Conservation (phyloP, 768 basidiomycete genomes). For the Pilatotrama ljubarskyi region DNA sequence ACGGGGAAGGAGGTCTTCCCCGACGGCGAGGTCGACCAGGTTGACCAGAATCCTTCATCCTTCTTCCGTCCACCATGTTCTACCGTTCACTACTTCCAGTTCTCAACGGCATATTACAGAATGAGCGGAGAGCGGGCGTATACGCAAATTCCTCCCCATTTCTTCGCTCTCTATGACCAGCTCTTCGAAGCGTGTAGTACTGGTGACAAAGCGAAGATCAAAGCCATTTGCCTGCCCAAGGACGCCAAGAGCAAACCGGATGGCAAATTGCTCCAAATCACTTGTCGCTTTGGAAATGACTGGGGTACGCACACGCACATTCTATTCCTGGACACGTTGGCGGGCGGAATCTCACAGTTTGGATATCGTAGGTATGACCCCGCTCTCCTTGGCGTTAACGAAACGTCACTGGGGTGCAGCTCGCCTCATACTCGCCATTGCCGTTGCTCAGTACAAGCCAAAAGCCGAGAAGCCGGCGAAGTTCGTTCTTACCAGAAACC, state of each 20-base stretch:
- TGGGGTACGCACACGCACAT: slow-evolving; percentile 12
- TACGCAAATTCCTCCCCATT: neutral
- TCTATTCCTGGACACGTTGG: neutral
- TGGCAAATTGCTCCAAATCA: slow-evolving; percentile 44
- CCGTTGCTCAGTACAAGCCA: slow-evolving; percentile 52
- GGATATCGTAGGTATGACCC: slow-evolving; percentile 42
- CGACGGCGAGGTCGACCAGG: slow-evolving; percentile 16
- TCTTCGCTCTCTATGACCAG: slow-evolving; percentile 44
- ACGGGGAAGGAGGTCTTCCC: slow-evolving; percentile 44
- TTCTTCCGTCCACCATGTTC: neutral
- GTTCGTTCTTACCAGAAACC: slow-evolving; percentile 33
- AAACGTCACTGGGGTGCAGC: slow-evolving; percentile 58
- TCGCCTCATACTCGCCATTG: slow-evolving; percentile 57
- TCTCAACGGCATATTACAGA: neutral
- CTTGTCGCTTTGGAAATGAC: slow-evolving; percentile 33
- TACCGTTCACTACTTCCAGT: neutral
- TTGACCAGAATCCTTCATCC: neutral
- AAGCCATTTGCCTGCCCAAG: slow-evolving; percentile 53
- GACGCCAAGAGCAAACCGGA: slow-evolving; percentile 28
- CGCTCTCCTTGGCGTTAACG: slow-evolving; percentile 49
- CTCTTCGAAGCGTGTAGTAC: slow-evolving; percentile 56
- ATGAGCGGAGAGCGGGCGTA: neutral
- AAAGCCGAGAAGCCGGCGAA: slow-evolving; percentile 34
- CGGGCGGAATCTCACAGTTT: neutral
- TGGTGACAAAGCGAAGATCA: slow-evolving; percentile 52